Base-by-base conservation (phyloP, 306 rosid genomes). In the Acacia crassicarpa region DNA sequence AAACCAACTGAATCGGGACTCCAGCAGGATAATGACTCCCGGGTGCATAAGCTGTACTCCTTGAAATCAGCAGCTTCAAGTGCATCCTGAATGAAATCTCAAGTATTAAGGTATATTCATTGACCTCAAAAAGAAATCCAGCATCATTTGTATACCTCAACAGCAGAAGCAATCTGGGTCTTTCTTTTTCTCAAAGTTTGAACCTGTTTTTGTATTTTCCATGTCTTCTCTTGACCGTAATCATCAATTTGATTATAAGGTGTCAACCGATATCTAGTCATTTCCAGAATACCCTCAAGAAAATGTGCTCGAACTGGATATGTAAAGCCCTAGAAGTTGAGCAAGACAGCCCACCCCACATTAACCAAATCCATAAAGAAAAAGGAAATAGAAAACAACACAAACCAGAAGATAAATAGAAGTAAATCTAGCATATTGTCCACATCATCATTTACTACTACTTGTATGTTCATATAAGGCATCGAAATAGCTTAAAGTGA, bases 131-230 rank as follows among this genome's bases (percentile, higher is more conserved):
- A 68, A 13, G 17, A 27, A 61, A n/a, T 15, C 70, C 75, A 4
- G 67, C 66, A 65, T 56, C 66, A 76, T 53, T 76, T 51, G 59
- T 54, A 72, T 79, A 96, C 99, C 98, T 91, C 97, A 74, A 93
- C 97, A 76, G 89, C 80, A 79, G 97, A 93, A 84, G 94, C 94
- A 86, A 96, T 92, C 84, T 92, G 97, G 87, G 94, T 96, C 86
- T 96, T 96, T 85, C 93, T 91, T 85, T 91, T 96, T 89, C 88
- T 86, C 77, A 79, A 87, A 79, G 86, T 82, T 72, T 91, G 97
- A 70, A 93, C 94, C 79, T 91, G 98, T 80, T 96, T 96, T 87
- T 88, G 88, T 93, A 89, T 89, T 88, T 93, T 96, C 98, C 98
- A 95, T 45, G 82, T 79, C 87, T 89, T 95, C 46, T 92, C 97